A percentile compares a stretch with the other conserved stretches of the same genome.
phyloP scores from a whole-genome alignment of 805 yeast species.

The Zygotorulaspora sp. region DNA sequence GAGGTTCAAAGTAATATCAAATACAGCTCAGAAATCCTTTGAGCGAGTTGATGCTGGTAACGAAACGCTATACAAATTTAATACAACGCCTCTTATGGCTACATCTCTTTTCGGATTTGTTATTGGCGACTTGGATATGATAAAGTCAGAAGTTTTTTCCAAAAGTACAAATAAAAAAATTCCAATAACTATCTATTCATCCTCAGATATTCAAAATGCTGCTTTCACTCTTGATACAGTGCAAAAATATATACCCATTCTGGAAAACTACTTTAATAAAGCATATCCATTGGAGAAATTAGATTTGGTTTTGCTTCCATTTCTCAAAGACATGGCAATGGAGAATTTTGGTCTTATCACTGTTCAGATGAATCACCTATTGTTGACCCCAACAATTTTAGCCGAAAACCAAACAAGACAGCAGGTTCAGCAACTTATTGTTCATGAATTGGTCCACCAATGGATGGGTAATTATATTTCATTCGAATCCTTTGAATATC shows the following conservation, averaged over 20 bases:
- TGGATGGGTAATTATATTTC: constrained; percentile 71
- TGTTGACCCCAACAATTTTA: constrained; percentile 36
- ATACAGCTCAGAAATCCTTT: constrained; percentile 24
- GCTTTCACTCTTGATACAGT: constrained; percentile 48
- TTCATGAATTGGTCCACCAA: constrained; percentile 74
- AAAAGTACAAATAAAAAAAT: constrained; percentile 21
- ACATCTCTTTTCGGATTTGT: constrained; percentile 65
- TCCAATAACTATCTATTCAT: constrained; percentile 53
- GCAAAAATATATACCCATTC: constrained; percentile 43
- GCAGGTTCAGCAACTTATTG: constrained; percentile 51
- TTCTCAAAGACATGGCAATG: constrained; percentile 72
- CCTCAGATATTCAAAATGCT: constrained; percentile 44
- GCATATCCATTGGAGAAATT: constrained; percentile 58
- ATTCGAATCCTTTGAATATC: constrained; percentile 60
- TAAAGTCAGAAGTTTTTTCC: constrained; percentile 37
- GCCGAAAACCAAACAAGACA: constrained; percentile 26
- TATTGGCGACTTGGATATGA: constrained; percentile 59
- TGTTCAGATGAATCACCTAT: constrained; percentile 48
- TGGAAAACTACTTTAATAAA: constrained; percentile 43
- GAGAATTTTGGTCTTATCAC: constrained; percentile 74
- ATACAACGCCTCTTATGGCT: constrained; percentile 53
- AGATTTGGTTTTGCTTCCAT: constrained; percentile 66
- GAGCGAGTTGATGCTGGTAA: not conserved
- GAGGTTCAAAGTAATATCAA: constrained; percentile 50
- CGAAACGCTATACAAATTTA: constrained; percentile 41